Conservation (phyloP, 2,329 filamentous ascomycete species). For the Fusarium piperis region DNA sequence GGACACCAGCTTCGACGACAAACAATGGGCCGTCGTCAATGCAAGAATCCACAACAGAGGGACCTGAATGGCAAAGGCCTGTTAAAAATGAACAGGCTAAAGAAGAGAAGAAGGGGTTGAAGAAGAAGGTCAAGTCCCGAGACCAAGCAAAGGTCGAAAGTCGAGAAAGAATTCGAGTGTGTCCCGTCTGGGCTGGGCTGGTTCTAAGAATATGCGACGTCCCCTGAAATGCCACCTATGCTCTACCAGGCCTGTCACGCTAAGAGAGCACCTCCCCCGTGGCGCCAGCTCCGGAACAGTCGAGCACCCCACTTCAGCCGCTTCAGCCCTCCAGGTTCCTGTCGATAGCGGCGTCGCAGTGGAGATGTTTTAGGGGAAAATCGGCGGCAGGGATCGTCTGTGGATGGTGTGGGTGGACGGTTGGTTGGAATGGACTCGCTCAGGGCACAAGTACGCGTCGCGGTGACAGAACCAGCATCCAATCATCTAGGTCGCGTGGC, state of each 20-base stretch:
- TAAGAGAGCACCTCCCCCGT: slow-evolving; percentile 1
- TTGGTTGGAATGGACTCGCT: neutral
- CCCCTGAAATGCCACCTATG: slow-evolving; percentile 48
- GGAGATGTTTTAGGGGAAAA: slow-evolving; percentile 37
- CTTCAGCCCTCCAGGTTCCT: slow-evolving; percentile 32
- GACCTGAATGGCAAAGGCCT: slow-evolving; percentile 35
- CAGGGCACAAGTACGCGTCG: neutral
- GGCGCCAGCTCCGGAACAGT: slow-evolving; percentile 23
- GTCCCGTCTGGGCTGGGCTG: slow-evolving; percentile 29
- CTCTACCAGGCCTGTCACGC: slow-evolving; percentile 31
- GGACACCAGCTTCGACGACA: slow-evolving; percentile 37
- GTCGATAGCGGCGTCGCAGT: slow-evolving; percentile 30
- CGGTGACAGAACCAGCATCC: neutral
- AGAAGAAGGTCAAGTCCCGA: slow-evolving; percentile 36
- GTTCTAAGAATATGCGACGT: slow-evolving; percentile 40
- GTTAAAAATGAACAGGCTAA: slow-evolving; percentile 25
- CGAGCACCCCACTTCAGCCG: slow-evolving; percentile 36
- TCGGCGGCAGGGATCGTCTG: slow-evolving; percentile 25
- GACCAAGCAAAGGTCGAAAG: slow-evolving; percentile 17
- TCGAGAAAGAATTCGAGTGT: slow-evolving; percentile 27
- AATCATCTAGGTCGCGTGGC: slow-evolving; percentile 34
- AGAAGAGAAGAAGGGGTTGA: slow-evolving; percentile 33
- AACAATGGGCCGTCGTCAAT: slow-evolving; percentile 41
- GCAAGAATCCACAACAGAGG: slow-evolving; percentile 14
- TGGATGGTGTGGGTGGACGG: neutral